Conservation (phyloP, 176 grass and related monocot genomes). For the Oryza rufipogon region DNA sequence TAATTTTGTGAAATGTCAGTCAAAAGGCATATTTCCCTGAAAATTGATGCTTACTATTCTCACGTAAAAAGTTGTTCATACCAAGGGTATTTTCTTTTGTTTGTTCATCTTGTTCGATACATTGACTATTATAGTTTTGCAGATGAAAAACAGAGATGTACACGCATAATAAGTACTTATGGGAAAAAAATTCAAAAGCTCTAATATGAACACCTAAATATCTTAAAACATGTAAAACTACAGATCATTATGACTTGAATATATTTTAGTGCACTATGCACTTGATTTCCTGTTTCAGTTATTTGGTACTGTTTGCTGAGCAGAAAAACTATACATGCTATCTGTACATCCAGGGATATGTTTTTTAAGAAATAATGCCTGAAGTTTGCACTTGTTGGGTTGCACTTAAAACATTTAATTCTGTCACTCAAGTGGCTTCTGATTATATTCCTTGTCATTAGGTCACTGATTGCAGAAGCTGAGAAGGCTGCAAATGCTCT, state of each 20-base stretch:
- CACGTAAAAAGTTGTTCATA: not conserved
- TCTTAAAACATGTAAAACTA: not conserved
- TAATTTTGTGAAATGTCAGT: not conserved
- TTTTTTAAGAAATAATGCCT: not conserved
- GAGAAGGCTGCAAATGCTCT: conserved; percentile 76
- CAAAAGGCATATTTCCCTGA: not conserved
- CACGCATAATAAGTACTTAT: not conserved
- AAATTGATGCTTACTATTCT: not conserved
- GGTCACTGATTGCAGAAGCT: conserved; percentile 82
- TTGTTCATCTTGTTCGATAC: not conserved
- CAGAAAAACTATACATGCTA: conserved; percentile 10
- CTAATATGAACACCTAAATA: not conserved
- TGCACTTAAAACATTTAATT: not conserved
- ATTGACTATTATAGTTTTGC: not conserved
- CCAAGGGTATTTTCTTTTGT: not conserved
- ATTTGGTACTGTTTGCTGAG: not conserved
- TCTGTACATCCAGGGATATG: not conserved
- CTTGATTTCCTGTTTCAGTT: not conserved
- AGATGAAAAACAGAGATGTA: not conserved
- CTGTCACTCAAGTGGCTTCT: conserved; percentile 17
- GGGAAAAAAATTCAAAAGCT: not conserved
- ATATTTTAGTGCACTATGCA: not conserved
- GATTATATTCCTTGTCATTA: conserved; percentile 48
- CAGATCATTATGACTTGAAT: not conserved
- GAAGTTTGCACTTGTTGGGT: not conserved